Evolutionary conservation across 1,284 basidiomycete species (phyloP), one percentile per base, ranked within the genome.

Genomic region (Pseudozyma tsukubaensis): DNA sequence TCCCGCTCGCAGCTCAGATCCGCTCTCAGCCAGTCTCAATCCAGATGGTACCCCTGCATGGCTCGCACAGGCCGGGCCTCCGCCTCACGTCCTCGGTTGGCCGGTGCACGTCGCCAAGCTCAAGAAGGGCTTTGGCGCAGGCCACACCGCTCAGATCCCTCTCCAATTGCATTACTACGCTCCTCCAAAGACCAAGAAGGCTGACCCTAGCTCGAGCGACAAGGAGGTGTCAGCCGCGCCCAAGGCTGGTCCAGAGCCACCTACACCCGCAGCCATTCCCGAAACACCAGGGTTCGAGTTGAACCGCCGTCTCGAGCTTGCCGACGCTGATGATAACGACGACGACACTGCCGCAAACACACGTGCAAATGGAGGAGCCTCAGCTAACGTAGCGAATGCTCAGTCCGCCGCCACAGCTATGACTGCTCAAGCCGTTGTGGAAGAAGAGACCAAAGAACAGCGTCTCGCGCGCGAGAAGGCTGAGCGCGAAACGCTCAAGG

Each of bases 41-140:
- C 32, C 24, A 1, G 65, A 65, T 32, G 61, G 57, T 16, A 50
- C n/a, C 10, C 34, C 37, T 5, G 40, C 56, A 7, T 57, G 63
- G 67, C 55, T 75, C 13, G 67, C 72, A 7, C 59, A 72, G 51
- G 37, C 59, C 4, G 77, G 77, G 12, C 78, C 79, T 19, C 75
- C 80, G 18, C 78, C 78, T 1, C 80, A 82, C 39, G 77, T 80
- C 16, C 55, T 82, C 0, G 80, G 80, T 11, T 82, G 76, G 72
- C 80, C 79, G 2, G 77, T 82, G 8, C 74, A 77, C 43, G 72
- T 73, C 6, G 72, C 72, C n/a, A 69, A 67, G 50, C 51, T 80
- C 43, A 55, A 64, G 19, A 73, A 61, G 29, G 78, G 77, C 1
- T 79, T 79, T 42, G 72, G 62, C n/a, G 48, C 59, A 13, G 62